phyloP scores from a whole-genome alignment of 2,329 filamentous ascomycete genomes.

The Periconia digitata region DNA sequence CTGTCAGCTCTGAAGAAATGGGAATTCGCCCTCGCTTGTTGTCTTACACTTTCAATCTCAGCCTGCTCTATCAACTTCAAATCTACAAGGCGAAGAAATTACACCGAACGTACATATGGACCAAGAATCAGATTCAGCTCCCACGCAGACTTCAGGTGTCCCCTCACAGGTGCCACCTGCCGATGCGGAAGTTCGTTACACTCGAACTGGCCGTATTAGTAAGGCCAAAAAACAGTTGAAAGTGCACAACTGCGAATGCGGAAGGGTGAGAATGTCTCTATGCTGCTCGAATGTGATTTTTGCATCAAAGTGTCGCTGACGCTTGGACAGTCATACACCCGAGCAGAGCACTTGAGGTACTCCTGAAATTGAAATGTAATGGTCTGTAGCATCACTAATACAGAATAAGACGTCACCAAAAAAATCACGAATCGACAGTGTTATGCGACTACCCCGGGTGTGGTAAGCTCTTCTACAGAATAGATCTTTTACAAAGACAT shows the following conservation, averaged over 20 bases:
- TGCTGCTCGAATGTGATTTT: constrained; percentile 4
- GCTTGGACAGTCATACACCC: constrained; percentile 47
- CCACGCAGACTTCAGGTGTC: no score
- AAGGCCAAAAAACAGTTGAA: constrained; percentile 52
- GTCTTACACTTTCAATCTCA: neutral
- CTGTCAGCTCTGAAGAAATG: neutral
- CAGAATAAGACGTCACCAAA: constrained; percentile 52
- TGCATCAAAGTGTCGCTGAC: constrained; percentile 18
- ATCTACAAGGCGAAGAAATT: no score
- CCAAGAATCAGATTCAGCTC: no score
- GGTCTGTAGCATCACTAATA: constrained; percentile 4
- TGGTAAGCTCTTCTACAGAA: constrained; percentile 47
- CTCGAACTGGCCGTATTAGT: constrained; percentile 49
- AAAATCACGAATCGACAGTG: constrained; percentile 49
- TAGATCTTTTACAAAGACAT: constrained; percentile 49
- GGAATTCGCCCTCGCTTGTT: neutral
- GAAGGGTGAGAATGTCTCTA: constrained; percentile 40
- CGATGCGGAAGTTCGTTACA: constrained; percentile 44
- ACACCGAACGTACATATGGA: no score
- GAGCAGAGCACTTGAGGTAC: constrained; percentile 51
- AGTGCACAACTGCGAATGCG: constrained; percentile 50
- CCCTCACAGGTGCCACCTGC: no score
- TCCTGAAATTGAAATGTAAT: neutral
- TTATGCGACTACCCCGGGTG: constrained; percentile 47
- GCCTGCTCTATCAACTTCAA: neutral